phyloP scores from a whole-genome alignment of 306 rosid species.

The Styphnolobium japonicum region DNA sequence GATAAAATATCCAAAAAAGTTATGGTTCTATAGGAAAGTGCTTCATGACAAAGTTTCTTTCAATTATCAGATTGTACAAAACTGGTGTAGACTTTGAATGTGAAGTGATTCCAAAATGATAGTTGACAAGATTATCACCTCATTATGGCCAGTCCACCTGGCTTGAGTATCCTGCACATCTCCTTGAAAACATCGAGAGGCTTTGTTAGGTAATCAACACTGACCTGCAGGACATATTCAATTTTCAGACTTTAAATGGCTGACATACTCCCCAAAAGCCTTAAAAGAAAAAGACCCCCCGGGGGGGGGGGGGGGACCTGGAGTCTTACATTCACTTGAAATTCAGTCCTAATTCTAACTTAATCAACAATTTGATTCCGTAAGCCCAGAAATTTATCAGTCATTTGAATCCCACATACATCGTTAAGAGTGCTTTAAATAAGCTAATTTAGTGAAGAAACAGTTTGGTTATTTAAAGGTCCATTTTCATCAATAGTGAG shows the following conservation, averaged over 20 bases:
- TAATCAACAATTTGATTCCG: neutral
- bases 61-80: neutral
- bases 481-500: neutral
- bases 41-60: neutral
- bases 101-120: neutral
- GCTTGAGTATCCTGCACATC: conserved; percentile 69
- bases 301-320: no score
- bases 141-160: conserved; percentile 75
- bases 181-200: conserved; percentile 74
- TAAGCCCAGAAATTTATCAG: neutral
- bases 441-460: neutral
- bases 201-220: conserved; percentile 77
- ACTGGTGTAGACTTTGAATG: neutral
- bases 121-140: conserved; percentile 47
- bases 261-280: neutral
- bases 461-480: neutral
- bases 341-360: neutral
- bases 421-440: neutral
- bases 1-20: conserved; percentile 2
- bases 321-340: neutral
- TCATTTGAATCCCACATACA: neutral
- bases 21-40: neutral
- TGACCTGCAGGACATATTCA: conserved; percentile 57
- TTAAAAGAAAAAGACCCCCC: no score
- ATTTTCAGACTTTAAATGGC: neutral